Base-by-base conservation (phyloP, 768 basidiomycete species). In the Cyclocybe cylindracea region DNA sequence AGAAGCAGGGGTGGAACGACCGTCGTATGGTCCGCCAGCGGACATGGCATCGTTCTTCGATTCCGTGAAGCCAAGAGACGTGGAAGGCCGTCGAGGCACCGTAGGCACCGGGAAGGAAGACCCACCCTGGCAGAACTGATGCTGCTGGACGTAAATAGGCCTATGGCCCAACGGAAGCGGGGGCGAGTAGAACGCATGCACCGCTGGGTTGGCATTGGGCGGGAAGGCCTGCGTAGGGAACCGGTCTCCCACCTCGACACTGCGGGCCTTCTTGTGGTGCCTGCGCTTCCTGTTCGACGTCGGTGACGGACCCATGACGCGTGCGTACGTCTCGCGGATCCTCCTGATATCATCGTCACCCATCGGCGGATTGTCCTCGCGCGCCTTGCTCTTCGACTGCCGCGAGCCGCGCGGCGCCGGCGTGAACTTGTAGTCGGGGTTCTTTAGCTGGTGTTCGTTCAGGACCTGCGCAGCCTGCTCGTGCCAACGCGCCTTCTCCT, bases 391-490 rank as follows among this genome's bases (percentile, higher is more conserved):
- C 59, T 73, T 74, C 16, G 64, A 45, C 19, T 66, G 68, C 39
- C 64, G 60, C n/a, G 69, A 63, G 7, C 68, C 68, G 14, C 67
- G 66, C 0, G 69, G 69, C 13, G 70, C 64, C 35, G 86, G 86
- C 29, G 76, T 73, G 56, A 85, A 87, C 63, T 80, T 83, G 67
- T 86, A 87, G 54, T 78, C 71, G 2, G 87, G 85, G 55, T 86
- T 75, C 39, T 70, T 67, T 57, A 64, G 55, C 29, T 74, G 75
- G 56, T 88, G 85, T 44, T 72, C 67, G 4, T 57, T 59, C 51
- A 81, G 76, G 24, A 69, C 79, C 46, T 75, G 62, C 11, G 71
- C 74, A 2, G 87, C 86, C 60, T 70, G 60, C 11, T 60, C 62
- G 48, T 69, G 67, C 75, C 78, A 88, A 14, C 65, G 69, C 5